phyloP scores from a whole-genome alignment of 345 rosid species.

The Raphanus raphanistrum region DNA sequence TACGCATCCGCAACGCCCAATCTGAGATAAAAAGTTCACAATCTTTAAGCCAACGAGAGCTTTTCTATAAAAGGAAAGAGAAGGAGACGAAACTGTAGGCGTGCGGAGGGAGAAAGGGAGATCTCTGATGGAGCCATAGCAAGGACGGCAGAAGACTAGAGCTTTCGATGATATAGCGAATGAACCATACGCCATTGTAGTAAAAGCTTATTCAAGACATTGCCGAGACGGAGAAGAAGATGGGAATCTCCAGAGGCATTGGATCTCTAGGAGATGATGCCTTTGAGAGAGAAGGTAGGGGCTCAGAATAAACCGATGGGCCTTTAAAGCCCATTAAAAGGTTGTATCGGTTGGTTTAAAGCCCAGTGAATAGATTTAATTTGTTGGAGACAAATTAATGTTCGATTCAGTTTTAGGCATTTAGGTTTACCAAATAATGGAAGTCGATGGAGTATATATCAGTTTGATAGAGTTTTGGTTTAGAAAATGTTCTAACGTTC shows the following conservation, averaged over 20 bases:
- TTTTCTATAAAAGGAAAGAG: neutral
- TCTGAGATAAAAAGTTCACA: neutral
- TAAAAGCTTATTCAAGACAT: constrained; percentile 28
- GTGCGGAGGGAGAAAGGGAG: constrained; percentile 40
- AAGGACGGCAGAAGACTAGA: constrained; percentile 37
- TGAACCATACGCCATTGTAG: constrained; percentile 34
- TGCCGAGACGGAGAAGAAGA: constrained; percentile 14
- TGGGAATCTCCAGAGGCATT: constrained; percentile 8
- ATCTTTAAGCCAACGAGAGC: neutral
- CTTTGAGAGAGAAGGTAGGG: constrained; percentile 2
- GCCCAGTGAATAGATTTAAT: too few species aligned
- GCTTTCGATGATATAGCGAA: constrained; percentile 36
- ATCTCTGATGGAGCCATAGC: constrained; percentile 38
- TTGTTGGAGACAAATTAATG: too few species aligned
- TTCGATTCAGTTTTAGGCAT: too few species aligned
- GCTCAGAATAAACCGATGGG: neutral
- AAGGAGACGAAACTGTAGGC: constrained; percentile 35
- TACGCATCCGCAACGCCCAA: constrained; percentile 38
- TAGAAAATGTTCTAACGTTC: too few species aligned
- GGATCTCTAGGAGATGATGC: constrained; percentile 21
- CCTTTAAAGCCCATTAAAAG: constrained; percentile 14
- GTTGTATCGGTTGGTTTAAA: neutral
- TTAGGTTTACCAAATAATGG: too few species aligned
- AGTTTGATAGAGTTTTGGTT: too few species aligned
- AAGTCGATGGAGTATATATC: too few species aligned